phyloP scores from a whole-genome alignment of 345 rosid species.

The Psidium guajava region DNA sequence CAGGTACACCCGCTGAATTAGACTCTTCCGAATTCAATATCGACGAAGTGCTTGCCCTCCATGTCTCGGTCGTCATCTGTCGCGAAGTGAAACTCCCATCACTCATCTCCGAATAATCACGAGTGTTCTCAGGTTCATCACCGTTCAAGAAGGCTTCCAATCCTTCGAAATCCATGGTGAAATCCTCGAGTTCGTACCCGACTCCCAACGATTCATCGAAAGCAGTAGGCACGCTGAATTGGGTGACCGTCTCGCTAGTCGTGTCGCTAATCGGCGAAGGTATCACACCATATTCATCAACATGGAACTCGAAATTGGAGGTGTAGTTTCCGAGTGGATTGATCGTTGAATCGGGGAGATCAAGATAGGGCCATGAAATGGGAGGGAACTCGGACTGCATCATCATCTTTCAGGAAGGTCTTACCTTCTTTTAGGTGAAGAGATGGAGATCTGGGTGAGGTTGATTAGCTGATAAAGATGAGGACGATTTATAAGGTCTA shows the following conservation, averaged over 20 bases:
- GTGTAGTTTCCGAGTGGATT: not conserved
- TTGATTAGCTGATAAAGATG: not conserved
- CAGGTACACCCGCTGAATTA: not conserved
- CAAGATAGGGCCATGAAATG: not conserved
- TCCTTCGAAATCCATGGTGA: not conserved
- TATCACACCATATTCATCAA: not conserved
- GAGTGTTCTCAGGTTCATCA: not conserved
- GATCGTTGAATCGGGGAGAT: not conserved
- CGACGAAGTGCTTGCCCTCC: conserved; percentile 28
- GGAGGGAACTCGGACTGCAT: not conserved
- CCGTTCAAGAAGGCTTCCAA: conserved; percentile 1
- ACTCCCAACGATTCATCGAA: not conserved
- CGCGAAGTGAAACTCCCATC: not conserved
- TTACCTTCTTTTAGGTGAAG: not conserved
- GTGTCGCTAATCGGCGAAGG: not conserved
- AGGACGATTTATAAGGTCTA: not conserved
- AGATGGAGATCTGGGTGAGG: not conserved
- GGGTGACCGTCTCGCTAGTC: not conserved
- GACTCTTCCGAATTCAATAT: conserved; percentile 15
- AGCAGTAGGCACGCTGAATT: not conserved
- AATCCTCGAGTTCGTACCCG: not conserved
- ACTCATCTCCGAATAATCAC: not conserved
- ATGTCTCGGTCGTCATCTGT: not conserved
- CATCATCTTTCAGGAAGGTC: not conserved
- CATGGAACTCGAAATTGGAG: not conserved